Evolutionary conservation across 257 asterid species (phyloP), one percentile per base, ranked within the genome.

Genomic region (Anisodus tanguticus): DNA sequence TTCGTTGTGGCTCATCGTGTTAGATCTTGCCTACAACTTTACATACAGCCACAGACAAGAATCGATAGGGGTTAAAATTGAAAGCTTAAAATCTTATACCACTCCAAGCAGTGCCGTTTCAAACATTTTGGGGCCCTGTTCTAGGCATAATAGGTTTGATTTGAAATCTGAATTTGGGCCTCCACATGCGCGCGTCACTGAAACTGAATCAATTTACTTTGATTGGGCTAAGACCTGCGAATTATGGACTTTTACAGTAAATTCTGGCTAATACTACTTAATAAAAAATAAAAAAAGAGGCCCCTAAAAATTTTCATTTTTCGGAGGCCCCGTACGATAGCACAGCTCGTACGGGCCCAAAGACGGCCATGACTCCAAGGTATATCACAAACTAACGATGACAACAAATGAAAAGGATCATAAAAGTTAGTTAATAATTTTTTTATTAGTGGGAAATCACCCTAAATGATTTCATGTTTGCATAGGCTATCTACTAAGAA

Each of bases 21-120:
- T 83, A 31, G 86, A 86, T 86, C 88, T 77, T 86, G 84, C 74
- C 86, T 58, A 39, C 45, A 43, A 66, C 35, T 86, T 86, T 83
- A 77, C 57, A 57, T 22, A 49, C 82, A 83, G 67, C 39, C 19
- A 43, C 4, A 55, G 86, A 84, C 86, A 84, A 84, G 86, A 76
- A 49, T 49, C 26, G 60, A 19, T 12, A 67, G 62, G 62, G 62
- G 17, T 22, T 80, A 59, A 77, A 54, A 67, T 62, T 31, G 39
- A 82, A 77, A 66, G 63, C 53, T 53, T 49, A 17, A 43, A 79
- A 41, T 15, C 19, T 19, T 22, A 79, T 6, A 19, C 62, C 58
- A 74, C 26, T 22, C 26, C 26, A 22, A 22, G 0, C 26, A 22
- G 0, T 0, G 26, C 26, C 26, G 26, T 22, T 22, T 22, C 26